Percentiles rank a stretch among this genome's conserved stretches.
Evolutionary conservation across 73 alveolate species (phyloP).

Genomic region (Tetrahymena malaccensis): DNA sequence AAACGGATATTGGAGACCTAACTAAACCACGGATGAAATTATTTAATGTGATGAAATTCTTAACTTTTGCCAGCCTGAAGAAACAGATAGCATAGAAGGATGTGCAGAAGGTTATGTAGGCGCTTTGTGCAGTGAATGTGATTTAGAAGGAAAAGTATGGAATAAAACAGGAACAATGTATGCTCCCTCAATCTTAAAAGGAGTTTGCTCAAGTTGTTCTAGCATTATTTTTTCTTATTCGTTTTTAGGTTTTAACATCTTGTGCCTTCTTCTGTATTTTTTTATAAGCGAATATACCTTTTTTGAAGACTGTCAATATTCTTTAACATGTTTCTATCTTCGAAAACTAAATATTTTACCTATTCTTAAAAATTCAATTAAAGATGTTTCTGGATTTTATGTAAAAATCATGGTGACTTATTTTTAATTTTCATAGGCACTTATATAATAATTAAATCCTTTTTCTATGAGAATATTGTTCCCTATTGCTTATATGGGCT

Average conservation of each 20-base stretch:
- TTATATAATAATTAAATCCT: neutral
- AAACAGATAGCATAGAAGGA: neutral
- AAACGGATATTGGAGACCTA: neutral
- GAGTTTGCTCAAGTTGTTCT: neutral
- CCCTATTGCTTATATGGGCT: neutral
- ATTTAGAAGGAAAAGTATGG: neutral
- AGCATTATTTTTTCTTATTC: neutral
- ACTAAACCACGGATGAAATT: neutral
- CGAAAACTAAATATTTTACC: neutral
- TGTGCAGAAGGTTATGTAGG: neutral
- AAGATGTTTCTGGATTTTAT: neutral
- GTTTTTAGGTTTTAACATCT: neutral
- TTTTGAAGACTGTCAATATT: neutral
- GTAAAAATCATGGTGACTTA: neutral
- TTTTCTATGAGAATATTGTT: neutral
- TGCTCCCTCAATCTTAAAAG: neutral
- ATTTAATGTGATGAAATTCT: neutral
- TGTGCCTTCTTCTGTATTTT: neutral
- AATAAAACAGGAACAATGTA: neutral
- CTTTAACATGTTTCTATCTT: neutral
- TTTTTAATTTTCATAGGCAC: neutral
- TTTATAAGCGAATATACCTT: neutral
- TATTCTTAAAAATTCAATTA: neutral
- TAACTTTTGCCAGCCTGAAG: neutral
- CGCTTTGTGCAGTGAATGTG: neutral